A percentile compares a stretch with the other conserved stretches of the same genome.
Conservation (phyloP, 805 yeast genomes). For the Jamesozyma jinghongensis region DNA sequence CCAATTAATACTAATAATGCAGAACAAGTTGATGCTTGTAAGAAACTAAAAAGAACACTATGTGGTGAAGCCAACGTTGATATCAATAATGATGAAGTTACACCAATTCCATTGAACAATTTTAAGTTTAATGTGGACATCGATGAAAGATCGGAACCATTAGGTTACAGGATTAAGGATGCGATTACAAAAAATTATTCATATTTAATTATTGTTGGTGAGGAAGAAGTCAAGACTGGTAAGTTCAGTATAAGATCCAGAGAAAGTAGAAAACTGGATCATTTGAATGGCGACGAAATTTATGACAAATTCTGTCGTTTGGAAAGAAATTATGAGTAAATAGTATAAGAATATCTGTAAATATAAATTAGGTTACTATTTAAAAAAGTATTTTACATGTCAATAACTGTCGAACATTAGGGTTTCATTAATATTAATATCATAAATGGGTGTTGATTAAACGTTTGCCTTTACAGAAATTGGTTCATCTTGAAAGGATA, state of each 20-base stretch:
- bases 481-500: too few relatives aligned
- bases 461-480: too few relatives aligned
- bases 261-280: slow-evolving; percentile 37
- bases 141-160: slow-evolving; percentile 65
- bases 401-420: too few relatives aligned
- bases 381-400: neutral
- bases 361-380: too few relatives aligned
- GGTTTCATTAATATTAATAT: too few relatives aligned
- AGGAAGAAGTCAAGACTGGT: slow-evolving; percentile 56
- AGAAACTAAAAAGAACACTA: slow-evolving; percentile 38
- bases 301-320: slow-evolving; percentile 43
- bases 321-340: slow-evolving; percentile 40
- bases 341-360: too few relatives aligned
- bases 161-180: slow-evolving; percentile 72
- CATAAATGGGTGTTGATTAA: too few relatives aligned
- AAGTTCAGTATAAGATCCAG: slow-evolving; percentile 58
- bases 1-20: slow-evolving; percentile 63
- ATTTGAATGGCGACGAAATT: slow-evolving; percentile 43
- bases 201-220: slow-evolving; percentile 80
- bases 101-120: slow-evolving; percentile 48
- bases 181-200: slow-evolving; percentile 68
- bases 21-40: slow-evolving; percentile 38
- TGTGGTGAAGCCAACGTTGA: slow-evolving; percentile 35
- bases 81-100: slow-evolving; percentile 16
- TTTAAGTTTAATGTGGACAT: slow-evolving; percentile 65